Base-by-base conservation (phyloP, 176 grass and related monocot species). In the Zoysia japonica region DNA sequence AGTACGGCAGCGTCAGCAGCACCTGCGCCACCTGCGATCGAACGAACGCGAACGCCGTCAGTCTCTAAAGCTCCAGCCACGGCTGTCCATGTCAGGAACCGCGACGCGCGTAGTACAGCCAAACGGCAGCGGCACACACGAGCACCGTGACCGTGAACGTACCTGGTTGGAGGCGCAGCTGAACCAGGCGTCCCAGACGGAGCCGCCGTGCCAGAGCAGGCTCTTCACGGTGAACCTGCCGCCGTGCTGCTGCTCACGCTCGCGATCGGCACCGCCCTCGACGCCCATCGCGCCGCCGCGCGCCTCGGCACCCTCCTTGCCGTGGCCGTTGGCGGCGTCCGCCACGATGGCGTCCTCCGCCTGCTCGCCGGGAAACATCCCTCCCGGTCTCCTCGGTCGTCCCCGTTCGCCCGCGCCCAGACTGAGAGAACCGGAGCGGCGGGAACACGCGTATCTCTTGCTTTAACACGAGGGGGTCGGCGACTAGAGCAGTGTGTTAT, bases 91-190 rank as follows among this genome's bases (percentile, higher is more conserved):
- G 28, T 28, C 28, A 28, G 28, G 28, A 28, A 28, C 28, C 28
- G 28, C 28, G 28, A 28, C 28, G 28, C 28, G 28, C 28, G 28
- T 28, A 28, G 28, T 28, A 28, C 28, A 28, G 28, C 28, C 28
- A 28, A 28, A 28, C 28, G 28, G 28, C 28, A 28, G 28, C 28
- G 28, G 0, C 28, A 28, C 28, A 28, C 28, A 28, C 2, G 40
- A 1, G 2, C 19, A 13, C 12, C 28, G 28, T 28, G 28, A 28
- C 28, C 28, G 28, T 28, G 13, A 1, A 3, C 57, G n/a, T 51
- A 93, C 96, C 96, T 99, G 96, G 73, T 99, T 99, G 75, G 96
- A 99, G 54, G 96, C 86, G 72, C 96, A 99, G 82, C 92, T 96
- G 90, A 99, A 99, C 96, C 96, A 99, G 11, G 96, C 92, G 86